Evolutionary conservation across 2,329 filamentous ascomycete species (phyloP), one percentile per base, ranked within the genome.

Genomic region (Clonostachys solani): DNA sequence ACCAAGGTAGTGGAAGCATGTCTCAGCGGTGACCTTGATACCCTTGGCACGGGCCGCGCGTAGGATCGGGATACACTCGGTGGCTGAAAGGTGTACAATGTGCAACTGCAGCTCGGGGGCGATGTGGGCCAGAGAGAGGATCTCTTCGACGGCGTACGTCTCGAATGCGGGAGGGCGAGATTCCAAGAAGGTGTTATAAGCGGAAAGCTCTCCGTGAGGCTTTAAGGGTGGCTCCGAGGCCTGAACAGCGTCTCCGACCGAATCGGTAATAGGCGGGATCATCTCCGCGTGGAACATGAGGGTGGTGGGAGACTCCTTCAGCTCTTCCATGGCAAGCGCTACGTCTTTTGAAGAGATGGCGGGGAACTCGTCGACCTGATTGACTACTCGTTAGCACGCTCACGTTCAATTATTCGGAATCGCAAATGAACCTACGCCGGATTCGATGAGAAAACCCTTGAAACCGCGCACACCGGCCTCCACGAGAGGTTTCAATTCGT

Each of bases 231-330:
- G 81, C 7, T 79, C 73, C 0, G 87, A 88, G 23, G 71, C 68
- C 58, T 89, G 86, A 5, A 90, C 83, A 23, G 83, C 82, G 63
- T 94, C 89, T 46, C 88, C 87, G 3, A 92, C 87, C 0, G 89
- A 91, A 54, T 83, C 81, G 44, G 87, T 71, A 54, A 92, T 87
- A 16, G 90, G 89, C n/a, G 92, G 91, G 12, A 95, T 85, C 91
- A 96, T 97, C 68, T 99, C 94, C 48, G 94, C 94, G 63, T 99
- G 94, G 73, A 99, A 99, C 92, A 99, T 97, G 58, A 97, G 83
- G 1, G 91, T 95, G 3, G 94, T 97, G 16, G 89, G 80, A 46
- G 85, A 80, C 56, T 89, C 83, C 50, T 88, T 87, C 51, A 99
- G 80, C 42, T 86, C 88, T 33, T 75, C 73, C 80, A 99, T 92